phyloP scores from a whole-genome alignment of 805 yeast species.

The Ogataea allantospora region DNA sequence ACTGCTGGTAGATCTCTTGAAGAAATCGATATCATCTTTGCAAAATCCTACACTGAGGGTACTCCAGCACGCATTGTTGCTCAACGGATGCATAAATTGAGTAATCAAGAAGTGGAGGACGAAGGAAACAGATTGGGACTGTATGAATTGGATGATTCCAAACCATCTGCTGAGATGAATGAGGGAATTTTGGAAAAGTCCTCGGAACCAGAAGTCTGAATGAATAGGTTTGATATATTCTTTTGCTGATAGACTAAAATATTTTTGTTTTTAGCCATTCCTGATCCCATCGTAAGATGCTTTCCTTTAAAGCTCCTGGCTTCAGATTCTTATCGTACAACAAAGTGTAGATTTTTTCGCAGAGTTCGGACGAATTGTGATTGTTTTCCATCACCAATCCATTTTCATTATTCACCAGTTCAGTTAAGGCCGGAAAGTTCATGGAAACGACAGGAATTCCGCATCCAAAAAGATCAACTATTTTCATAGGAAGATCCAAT shows the following conservation, averaged over 20 bases:
- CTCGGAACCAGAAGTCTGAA: constrained; percentile 4
- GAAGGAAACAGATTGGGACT: constrained; percentile 61
- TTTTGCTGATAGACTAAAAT: constrained; percentile 3
- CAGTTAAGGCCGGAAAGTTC: constrained; percentile 72
- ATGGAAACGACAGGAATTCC: constrained; percentile 89
- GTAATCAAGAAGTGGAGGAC: constrained; percentile 55
- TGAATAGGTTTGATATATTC: background rate
- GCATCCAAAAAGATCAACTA: constrained; percentile 93
- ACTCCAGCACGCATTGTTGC: constrained; percentile 65
- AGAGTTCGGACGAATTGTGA: constrained; percentile 42
- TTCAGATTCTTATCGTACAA: constrained; percentile 41
- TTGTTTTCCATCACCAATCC: constrained; percentile 56
- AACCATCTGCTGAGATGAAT: constrained; percentile 14
- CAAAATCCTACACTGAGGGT: constrained; percentile 56
- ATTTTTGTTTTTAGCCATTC: constrained; percentile 52
- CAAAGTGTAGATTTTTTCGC: constrained; percentile 34
- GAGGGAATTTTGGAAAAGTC: constrained; percentile 11
- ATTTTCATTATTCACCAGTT: constrained; percentile 69
- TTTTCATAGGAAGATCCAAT: constrained; percentile 94
- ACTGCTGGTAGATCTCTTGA: constrained; percentile 75
- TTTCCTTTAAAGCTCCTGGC: constrained; percentile 72
- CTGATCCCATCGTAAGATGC: constrained; percentile 66
- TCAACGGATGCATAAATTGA: constrained; percentile 55
- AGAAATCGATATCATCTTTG: constrained; percentile 69
- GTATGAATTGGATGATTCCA: constrained; percentile 25